Percentiles rank a stretch among this genome's conserved stretches.
Conservation (phyloP, 179 eudicot genomes). For the Beta lomatogona region DNA sequence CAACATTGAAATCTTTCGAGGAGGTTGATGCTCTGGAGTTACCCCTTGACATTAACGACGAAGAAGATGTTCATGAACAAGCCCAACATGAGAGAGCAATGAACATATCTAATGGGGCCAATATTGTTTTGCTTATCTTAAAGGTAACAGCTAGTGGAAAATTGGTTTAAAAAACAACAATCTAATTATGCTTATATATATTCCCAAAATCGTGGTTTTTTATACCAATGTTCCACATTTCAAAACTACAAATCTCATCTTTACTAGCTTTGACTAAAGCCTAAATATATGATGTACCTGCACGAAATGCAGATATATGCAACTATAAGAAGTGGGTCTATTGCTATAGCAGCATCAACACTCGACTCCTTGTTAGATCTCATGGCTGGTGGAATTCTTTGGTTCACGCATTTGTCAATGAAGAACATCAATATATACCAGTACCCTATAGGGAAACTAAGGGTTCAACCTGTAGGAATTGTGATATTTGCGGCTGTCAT, state of each 20-base stretch:
- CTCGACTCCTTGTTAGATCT: constrained; percentile 87
- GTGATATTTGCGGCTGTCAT: constrained; percentile 85
- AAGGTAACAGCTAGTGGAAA: constrained; percentile 42
- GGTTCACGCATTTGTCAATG: constrained; percentile 90
- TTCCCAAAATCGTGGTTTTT: too few species aligned
- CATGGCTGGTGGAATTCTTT: constrained; percentile 89
- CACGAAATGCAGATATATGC: constrained; percentile 58
- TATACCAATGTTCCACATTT: too few species aligned
- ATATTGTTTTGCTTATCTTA: constrained; percentile 56
- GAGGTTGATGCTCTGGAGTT: constrained; percentile 59
- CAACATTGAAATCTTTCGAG: constrained; percentile 78
- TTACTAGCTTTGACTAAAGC: too few species aligned
- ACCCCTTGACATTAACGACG: constrained; percentile 47
- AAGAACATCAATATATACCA: constrained; percentile 67
- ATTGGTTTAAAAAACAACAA: too few species aligned
- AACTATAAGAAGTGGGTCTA: constrained; percentile 71
- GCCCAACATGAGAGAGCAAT: constrained; percentile 77
- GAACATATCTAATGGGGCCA: constrained; percentile 69
- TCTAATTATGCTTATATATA: too few species aligned
- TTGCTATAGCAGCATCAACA: constrained; percentile 92
- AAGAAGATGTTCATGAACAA: constrained; percentile 62
- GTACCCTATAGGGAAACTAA: constrained; percentile 86
- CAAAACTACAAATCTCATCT: too few species aligned
- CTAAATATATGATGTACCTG: not conserved
- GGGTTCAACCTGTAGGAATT: constrained; percentile 93